Evolutionary conservation across 805 yeast species (phyloP), one percentile per base, ranked within the genome.

Genomic region (Starmerella bacillaris): DNA sequence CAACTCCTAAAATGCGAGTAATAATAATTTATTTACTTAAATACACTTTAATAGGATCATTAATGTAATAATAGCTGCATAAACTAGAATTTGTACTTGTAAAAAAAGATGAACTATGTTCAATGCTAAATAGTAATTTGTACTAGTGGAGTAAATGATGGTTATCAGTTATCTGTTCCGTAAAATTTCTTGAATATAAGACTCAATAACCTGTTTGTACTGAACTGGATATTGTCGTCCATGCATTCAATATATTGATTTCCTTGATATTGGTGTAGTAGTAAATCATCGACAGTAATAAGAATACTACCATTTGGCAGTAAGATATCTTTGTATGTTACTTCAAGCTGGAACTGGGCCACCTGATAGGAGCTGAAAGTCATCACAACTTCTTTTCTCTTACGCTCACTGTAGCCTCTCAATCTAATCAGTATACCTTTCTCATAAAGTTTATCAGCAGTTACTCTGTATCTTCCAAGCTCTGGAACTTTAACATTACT

Each of bases 151-250:
- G 12, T 22, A n/a, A 22, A n/a, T 22, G 26, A 22, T 9, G 12
- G 26, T 22, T n/a, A 22, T n/a, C 26, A 22, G n/a, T 27, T 7
- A 27, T 22, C 9, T 11, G 64, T 57, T 45, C 75, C 77, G 48
- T 77, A 78, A 52, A 83, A 83, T 54, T 77, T 76, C 44, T 65
- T 65, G 54, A 82, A 74, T 17, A 84, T 68, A 41, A 84, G 70
- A 12, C 70, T 68, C 16, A 78, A 63, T 46, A 82, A 58, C 35
- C 71, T 63, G 39, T 74, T 68, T 3, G 92, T 73, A 51, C 76
- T 73, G 44, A 84, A 70, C 17, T 61, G 60, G 5, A 72, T 83
- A 65, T 67, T 67, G 0, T 74, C 77, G 38, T 73, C 74, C 50
- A 82, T 77, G 42, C 78, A 45, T 3, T 63, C 57, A 47, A 79